These are phyloP conservation scores for Stereocaulon alpinum DNA, from an alignment of 495 filamentous ascomycete species.

Conservation along the genomic window DNA sequence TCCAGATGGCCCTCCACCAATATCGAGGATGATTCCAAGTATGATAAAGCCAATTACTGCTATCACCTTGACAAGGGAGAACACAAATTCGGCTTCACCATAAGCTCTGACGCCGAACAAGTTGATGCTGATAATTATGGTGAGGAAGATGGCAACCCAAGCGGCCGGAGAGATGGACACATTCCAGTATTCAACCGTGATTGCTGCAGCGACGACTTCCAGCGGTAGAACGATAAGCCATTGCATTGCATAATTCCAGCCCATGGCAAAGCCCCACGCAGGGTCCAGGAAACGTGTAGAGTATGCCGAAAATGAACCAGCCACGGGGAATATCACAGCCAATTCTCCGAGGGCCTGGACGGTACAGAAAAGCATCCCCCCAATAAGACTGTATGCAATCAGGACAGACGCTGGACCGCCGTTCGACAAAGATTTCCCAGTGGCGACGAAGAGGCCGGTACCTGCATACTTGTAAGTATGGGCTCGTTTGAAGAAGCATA, in stretches of 20 bases:
- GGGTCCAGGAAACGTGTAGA: slow-evolving; percentile 89
- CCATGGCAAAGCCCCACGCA: slow-evolving; percentile 97
- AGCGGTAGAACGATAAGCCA: slow-evolving; percentile 84
- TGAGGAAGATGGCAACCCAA: slow-evolving; percentile 78
- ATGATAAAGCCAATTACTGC: slow-evolving; percentile 84
- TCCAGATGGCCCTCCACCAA: slow-evolving; percentile 63
- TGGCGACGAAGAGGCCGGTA: slow-evolving; percentile 85
- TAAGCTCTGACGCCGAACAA: slow-evolving; percentile 80
- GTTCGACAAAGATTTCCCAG: slow-evolving; percentile 61
- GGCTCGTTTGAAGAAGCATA: background rate
- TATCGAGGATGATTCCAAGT: slow-evolving; percentile 68
- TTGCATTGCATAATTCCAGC: slow-evolving; percentile 95
- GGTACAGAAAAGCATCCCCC: slow-evolving; percentile 83
- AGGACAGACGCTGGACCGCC: slow-evolving; percentile 82
- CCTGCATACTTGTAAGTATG: slow-evolving; percentile 38
- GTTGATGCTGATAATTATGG: slow-evolving; percentile 67
- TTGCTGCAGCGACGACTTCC: slow-evolving; percentile 82
- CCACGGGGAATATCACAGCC: slow-evolving; percentile 81
- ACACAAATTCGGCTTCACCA: slow-evolving; percentile 85
- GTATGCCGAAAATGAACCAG: slow-evolving; percentile 86
- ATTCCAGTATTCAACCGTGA: slow-evolving; percentile 84
- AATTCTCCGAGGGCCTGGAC: slow-evolving; percentile 88
- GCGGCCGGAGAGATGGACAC: slow-evolving; percentile 53
- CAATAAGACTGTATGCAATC: slow-evolving; percentile 73
- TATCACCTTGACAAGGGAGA: slow-evolving; percentile 74